These are phyloP conservation scores for Sporothrix brunneoviolacea DNA, from an alignment of 2,329 filamentous ascomycete genomes.

Conservation along the genomic window DNA sequence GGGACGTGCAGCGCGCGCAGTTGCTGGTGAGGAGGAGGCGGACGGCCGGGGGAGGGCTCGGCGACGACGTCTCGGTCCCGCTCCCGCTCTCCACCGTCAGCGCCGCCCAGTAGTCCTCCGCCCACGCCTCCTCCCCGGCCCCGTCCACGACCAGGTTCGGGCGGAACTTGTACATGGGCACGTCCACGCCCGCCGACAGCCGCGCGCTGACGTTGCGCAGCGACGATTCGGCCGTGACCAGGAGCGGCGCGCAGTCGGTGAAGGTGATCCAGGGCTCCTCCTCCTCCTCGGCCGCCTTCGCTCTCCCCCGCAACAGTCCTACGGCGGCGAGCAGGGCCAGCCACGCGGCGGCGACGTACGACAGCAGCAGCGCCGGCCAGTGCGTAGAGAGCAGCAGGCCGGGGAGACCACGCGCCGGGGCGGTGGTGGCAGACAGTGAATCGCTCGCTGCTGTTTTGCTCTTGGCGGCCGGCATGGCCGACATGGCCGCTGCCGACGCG, in stretches of 20 bases:
- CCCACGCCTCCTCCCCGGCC: conserved; percentile 52
- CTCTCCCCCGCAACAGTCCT: too few relatives aligned
- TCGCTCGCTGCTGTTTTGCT: background rate
- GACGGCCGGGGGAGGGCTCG: background rate
- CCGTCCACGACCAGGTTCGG: conserved; percentile 66
- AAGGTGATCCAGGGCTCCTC: conserved; percentile 18
- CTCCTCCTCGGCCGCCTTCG: background rate
- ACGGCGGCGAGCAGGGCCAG: background rate
- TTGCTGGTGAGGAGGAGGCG: conserved; percentile 59
- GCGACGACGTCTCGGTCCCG: background rate
- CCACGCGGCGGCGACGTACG: background rate
- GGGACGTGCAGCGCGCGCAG: conserved; percentile 60
- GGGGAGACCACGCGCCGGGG: too few relatives aligned
- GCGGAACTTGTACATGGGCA: conserved; percentile 64
- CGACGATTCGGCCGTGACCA: conserved; percentile 65
- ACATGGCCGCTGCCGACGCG: too few relatives aligned
- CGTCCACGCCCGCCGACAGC: conserved; percentile 39
- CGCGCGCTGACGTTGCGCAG: conserved; percentile 58
- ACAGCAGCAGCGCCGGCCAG: background rate
- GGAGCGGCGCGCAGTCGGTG: conserved; percentile 63
- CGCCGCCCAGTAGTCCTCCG: conserved; percentile 68
- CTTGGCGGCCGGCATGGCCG: too few relatives aligned
- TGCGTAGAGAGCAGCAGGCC: too few relatives aligned
- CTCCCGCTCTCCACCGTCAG: conserved; percentile 27
- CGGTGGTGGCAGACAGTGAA: too few relatives aligned